Conservation (phyloP, 305 asterid genomes). For the Rubia occidens region DNA sequence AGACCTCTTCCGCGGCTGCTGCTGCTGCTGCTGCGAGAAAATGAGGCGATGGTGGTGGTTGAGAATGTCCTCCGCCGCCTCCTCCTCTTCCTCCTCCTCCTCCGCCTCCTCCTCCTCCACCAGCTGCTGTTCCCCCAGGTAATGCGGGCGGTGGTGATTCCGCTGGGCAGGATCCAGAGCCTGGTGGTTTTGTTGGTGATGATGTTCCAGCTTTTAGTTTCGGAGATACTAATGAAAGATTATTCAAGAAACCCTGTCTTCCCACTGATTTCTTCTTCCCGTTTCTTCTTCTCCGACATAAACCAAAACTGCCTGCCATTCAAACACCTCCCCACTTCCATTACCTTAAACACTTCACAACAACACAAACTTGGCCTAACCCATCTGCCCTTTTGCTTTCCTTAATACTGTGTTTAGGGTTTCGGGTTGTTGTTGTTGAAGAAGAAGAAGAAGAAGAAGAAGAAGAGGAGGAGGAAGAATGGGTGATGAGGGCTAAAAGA, state of each 20-base stretch:
- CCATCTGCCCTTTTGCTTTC: constrained; percentile 43
- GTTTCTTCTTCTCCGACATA: constrained; percentile 20
- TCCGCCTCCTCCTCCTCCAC: constrained; percentile 22
- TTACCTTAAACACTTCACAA: constrained; percentile 18
- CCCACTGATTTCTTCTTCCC: constrained; percentile 18
- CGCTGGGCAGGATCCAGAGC: constrained; percentile 70
- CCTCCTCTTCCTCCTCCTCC: constrained; percentile 27
- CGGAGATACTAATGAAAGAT: background rate
- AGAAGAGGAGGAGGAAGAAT: background rate
- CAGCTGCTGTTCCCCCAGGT: constrained; percentile 22
- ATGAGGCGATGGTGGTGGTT: constrained; percentile 19
- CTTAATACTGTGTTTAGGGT: constrained; percentile 13
- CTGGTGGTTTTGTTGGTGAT: constrained; percentile 28
- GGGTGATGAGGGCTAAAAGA: constrained; percentile 6
- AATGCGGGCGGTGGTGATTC: constrained; percentile 31
- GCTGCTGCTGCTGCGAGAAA: constrained; percentile 16
- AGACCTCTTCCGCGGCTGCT: constrained; percentile 30
- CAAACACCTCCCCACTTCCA: constrained; percentile 42
- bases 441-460: constrained; percentile 8
- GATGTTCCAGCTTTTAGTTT: constrained; percentile 48
- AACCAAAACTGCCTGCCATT: constrained; percentile 36
- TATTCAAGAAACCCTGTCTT: background rate
- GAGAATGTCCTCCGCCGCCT: constrained; percentile 12
- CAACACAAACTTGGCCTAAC: constrained; percentile 39
- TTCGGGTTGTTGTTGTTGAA: constrained; percentile 8